Evolutionary conservation across 345 rosid genomes (phyloP), one percentile per base, ranked within the genome.

Genomic region (Hibiscus syriacus): DNA sequence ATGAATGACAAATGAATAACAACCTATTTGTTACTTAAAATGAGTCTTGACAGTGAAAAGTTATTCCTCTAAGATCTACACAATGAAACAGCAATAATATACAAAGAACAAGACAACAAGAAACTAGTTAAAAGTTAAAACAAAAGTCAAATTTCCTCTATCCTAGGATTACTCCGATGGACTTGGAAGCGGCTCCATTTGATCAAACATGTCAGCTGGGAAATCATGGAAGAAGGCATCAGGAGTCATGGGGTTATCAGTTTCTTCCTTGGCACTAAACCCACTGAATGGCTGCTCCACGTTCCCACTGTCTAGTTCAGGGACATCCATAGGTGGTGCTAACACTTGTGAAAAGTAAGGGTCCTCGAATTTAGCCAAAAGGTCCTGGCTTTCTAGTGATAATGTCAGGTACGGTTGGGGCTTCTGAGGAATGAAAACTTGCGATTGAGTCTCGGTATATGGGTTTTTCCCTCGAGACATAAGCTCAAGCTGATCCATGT

Each of bases 201-300:
- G n/a, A n/a, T n/a, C n/a, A n/a, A n/a, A n/a, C n/a, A n/a, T 83
- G 70, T 87, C 92, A 0, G 84, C 55, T 0, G 98, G 97, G 48
- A 90, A 84, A 76, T 88, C 93, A n/a, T 90, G 90, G 9, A 86
- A 85, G 80, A 90, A 85, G 16, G 78, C 57, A 38, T 83, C 88
- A 2, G 82, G 76, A 12, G 46, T 60, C 48, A 36, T 43, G 0
- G 48, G 48, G 45, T 36, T 60, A 25, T 38, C 49, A 20, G 17
- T 22, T 16, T 69, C 84, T 29, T 83, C 78, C 22, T 64, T 76
- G 19, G 48, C 48, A 12, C 19, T 48, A 12, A 38, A 60, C 75
- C 58, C 0, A 67, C 64, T 1, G 63, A 88, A 79, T 27, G 90
- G 79, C 36, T 70, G 67, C 72, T 41, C 46, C 46, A 41, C n/a